Conservation (phyloP, 257 asterid species). For the Nyctanthes arbortristis region DNA sequence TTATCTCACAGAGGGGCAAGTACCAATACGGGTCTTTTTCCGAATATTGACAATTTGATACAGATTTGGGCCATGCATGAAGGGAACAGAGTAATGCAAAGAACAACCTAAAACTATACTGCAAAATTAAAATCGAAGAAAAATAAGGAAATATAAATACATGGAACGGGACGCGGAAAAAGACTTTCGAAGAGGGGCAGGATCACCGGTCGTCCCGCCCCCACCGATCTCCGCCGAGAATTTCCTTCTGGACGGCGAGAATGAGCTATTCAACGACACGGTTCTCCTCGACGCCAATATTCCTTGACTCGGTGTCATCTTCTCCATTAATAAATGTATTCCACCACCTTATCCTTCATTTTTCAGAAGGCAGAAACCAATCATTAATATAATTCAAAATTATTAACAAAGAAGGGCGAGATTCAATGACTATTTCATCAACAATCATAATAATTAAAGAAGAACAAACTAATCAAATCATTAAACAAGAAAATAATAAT, state of each 20-base stretch:
- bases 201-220: conserved; percentile 31
- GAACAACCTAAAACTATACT: background rate
- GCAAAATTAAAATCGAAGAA: background rate
- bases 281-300: conserved; percentile 72
- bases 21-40: too few species aligned
- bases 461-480: background rate
- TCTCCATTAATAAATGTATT: conserved; percentile 38
- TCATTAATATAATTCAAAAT: background rate
- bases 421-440: background rate
- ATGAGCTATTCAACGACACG: conserved; percentile 47
- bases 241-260: conserved; percentile 49
- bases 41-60: too few species aligned
- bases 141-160: conserved; percentile 38
- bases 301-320: conserved; percentile 70
- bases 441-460: background rate
- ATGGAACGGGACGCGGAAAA: conserved; percentile 64
- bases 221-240: conserved; percentile 33
- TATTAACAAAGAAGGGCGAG: background rate
- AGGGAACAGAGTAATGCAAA: background rate
- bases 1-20: background rate
- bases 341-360: conserved; percentile 33
- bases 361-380: conserved; percentile 1
- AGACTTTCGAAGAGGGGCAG: conserved; percentile 51
- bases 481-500: background rate
- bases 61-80: too few species aligned